Conservation (phyloP, 208 protist genomes). For the Crithidia expoeki region DNA sequence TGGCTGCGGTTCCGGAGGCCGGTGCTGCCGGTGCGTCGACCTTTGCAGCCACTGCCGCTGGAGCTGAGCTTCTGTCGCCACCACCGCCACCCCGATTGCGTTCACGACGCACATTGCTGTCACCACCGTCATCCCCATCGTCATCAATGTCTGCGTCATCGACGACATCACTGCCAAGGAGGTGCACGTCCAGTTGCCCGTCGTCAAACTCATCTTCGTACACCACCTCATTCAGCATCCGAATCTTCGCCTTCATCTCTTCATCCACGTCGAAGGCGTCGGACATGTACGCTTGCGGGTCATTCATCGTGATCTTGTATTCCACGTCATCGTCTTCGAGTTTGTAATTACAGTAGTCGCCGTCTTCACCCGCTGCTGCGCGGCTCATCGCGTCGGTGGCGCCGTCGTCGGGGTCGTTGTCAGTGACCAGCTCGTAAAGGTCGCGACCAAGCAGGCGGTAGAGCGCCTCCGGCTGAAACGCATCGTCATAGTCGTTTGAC, state of each 20-base stretch:
- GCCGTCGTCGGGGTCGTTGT: constrained; percentile 52
- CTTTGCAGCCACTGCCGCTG: constrained; percentile 2
- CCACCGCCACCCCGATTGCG: constrained; percentile 3
- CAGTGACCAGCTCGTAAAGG: constrained; percentile 54
- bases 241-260: constrained; percentile 78
- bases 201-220: constrained; percentile 92
- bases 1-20: neutral
- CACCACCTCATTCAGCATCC: constrained; percentile 84
- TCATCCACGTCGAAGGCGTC: constrained; percentile 79
- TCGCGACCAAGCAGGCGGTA: constrained; percentile 47
- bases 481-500: constrained; percentile 45
- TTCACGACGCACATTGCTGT: constrained; percentile 5
- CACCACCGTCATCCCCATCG: constrained; percentile 1
- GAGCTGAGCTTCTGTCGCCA: constrained; percentile 2
- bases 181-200: constrained; percentile 52
- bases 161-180: constrained; percentile 32
- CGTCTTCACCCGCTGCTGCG: constrained; percentile 4
- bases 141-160: constrained; percentile 32
- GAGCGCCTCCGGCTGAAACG: constrained; percentile 34
- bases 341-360: neutral
- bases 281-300: constrained; percentile 31
- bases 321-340: constrained; percentile 26
- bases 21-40: neutral
- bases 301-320: constrained; percentile 27
- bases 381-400: constrained; percentile 6